Base-by-base conservation (phyloP, 1,284 basidiomycete species). In the Cutaneotrichosporon spelunceum region DNA sequence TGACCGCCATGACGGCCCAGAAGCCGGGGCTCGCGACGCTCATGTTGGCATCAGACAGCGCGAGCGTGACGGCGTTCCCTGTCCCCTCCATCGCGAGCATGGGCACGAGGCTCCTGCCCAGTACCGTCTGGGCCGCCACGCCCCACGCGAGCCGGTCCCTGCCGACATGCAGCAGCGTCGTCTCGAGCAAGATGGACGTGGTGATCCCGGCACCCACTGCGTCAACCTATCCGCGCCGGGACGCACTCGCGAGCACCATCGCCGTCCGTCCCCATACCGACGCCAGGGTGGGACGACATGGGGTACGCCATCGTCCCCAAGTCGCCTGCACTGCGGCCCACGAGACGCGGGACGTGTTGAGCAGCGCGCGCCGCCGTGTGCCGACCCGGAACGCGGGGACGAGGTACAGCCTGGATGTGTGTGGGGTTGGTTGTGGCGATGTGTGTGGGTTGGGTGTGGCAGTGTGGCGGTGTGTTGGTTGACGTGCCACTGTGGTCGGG, bases 271-370 rank as follows among this genome's bases (percentile, higher is more conserved):
- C 30, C 24, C 58, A 60, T 60, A 24, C 26, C 30, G 24, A 60
- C 23, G 14, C 55, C 58, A 1, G 59, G 59, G 10, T 60, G 19
- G 47, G 39, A 39, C 7, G 58, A 27, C 58, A 60, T 60, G 13
- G 55, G 53, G 24, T 60, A 60, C n/a, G 30, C 47, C 58, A 60
- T 60, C 21, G 34, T 39, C 19, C 44, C 11, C 23, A 60, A 45
- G 45, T 60, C 58, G 13, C 58, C 58, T 30, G 55, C 27, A 19
- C 44, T 48, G 58, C 58, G 55, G 2, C 58, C 58, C 30, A 60
- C 53, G 44, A 60, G 58, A 30, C 58, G 55, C 58, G 53, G 44
- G 55, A 60, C 5, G 58, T 60, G 58, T 60, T 60, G 30, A 60
- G 11, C 6, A 23, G 6, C 26, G 58, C 58, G 19, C 58, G 58